Evolutionary conservation across 2,329 filamentous ascomycete genomes (phyloP), one percentile per base, ranked within the genome.

Genomic region (Alternaria panax): DNA sequence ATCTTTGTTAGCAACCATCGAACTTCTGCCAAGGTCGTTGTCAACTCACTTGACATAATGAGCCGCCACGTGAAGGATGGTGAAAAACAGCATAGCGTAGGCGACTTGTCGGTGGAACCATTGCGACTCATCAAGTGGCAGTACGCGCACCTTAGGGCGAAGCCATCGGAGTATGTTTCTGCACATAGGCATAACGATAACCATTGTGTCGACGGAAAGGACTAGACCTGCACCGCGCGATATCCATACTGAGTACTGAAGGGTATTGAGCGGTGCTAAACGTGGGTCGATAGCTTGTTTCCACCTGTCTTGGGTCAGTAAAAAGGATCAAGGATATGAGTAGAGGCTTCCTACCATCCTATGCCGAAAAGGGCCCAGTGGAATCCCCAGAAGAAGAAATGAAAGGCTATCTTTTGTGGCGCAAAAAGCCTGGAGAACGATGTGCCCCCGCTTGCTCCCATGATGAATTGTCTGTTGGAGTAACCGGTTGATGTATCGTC

Each of bases 21-120:
- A 22, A 7, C 12, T 9, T 6, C 2, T 20, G 2, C 4, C 5
- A 16, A 25, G 22, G 14, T 12, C 34, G 16, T 0, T 25, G 40
- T 32, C 18, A 55, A 80, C 87, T 78, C 84, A 92, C 90, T 99
- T 99, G 83, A 98, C 92, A 73, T 99, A 99, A 80, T 99, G 95
- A 51, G 88, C 88, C 14, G 84, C 75, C 1, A 89, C 90, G 78
- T 99, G 95, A 27, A 92, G 79, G 50, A 88, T 85, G 27, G 90
- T 91, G 79, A 93, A 99, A 55, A 97, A 75, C 3, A 98, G 84
- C 81, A 98, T 83, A 1, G 92, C 84, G 76, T 99, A 99, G 18
- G 95, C 94, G 42, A 96, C 86, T 79, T 99, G 95, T 65, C 94
- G 87, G 82, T 99, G 95, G 79, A 99, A 96, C 93, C 93, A 99